Evolutionary conservation across 1,284 basidiomycete genomes (phyloP), one percentile per base, ranked within the genome.

Genomic region (Fomes fomentarius): DNA sequence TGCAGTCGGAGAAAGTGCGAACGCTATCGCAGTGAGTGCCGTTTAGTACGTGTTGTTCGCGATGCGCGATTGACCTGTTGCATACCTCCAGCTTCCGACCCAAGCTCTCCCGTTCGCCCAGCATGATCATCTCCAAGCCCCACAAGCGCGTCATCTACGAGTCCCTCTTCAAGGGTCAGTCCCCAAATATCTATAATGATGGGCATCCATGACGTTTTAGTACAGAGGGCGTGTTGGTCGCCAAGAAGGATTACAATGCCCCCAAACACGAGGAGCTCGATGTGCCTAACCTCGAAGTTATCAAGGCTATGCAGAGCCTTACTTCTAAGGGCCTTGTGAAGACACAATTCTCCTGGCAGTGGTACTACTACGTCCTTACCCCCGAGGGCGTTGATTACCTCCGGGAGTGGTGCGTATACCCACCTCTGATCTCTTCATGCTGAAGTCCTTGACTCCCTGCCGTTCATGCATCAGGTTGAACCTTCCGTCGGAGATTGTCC

Each of bases 221-320:
- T 50, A 35, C 64, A 94, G 93, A 98, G 90, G 96, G 97, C 71
- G 97, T 98, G 63, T 82, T 98, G 72, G 96, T 99, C 73, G 96
- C 96, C 70, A 96, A 97, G 83, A 99, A 99, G 83, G 95, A 99
- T 79, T 98, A 84, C 83, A 96, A 98, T 74, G 91, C 93, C 58
- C 91, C 94, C 54, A 94, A 96, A 78, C 97, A 99, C 75, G 94
- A 97, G 70, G 96, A 98, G 71, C 87, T 99, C 65, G 92, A 96
- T 63, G 89, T 98, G 70, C 92, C 93, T 66, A 99, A 99, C 81
- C 89, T 99, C 64, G 83, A 98, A 75, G 97, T 99, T 69, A 97
- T 99, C 86, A 99, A 99, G 87, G 94, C 94, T 60, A 89, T 96
- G 81, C 96, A 99, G 78, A 96, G 93, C 76, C 83, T 99, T 67